phyloP scores from a whole-genome alignment of 352 stramenopile genomes.

The Pythium dissimile region DNA sequence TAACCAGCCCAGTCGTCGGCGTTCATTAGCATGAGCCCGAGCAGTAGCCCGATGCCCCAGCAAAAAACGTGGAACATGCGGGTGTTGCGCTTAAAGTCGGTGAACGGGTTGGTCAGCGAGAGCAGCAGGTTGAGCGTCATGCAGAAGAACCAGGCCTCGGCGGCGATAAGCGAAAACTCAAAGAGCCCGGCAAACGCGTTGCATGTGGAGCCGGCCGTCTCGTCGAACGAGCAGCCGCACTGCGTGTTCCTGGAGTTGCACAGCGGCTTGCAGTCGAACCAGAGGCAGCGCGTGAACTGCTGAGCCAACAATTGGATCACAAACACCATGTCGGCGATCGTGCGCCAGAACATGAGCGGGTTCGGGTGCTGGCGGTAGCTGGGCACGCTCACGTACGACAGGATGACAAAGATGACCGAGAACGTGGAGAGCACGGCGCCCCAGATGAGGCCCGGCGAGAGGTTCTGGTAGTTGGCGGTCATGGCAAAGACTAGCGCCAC shows the following conservation, averaged over 20 bases:
- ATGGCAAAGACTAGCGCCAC: conserved; percentile 57
- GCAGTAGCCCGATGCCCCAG: conserved; percentile 59
- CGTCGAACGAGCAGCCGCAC: conserved; percentile 65
- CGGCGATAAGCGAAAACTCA: conserved; percentile 80
- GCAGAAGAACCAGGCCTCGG: conserved; percentile 88
- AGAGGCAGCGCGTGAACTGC: conserved; percentile 77
- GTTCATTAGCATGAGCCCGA: conserved; percentile 71
- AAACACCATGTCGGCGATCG: conserved; percentile 82
- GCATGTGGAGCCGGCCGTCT: conserved; percentile 48
- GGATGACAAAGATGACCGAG: conserved; percentile 85
- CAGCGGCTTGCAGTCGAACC: conserved; percentile 77
- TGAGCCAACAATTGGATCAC: conserved; percentile 78
- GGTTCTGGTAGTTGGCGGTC: conserved; percentile 61
- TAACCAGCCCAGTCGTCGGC: conserved; percentile 76
- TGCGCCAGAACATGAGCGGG: conserved; percentile 86
- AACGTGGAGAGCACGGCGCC: conserved; percentile 77
- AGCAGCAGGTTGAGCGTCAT: conserved; percentile 88
- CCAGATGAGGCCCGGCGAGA: conserved; percentile 82
- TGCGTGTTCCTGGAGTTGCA: conserved; percentile 64
- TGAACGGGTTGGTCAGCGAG: conserved; percentile 89
- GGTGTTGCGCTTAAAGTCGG: conserved; percentile 87
- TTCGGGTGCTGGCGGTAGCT: conserved; percentile 85
- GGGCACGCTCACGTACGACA: conserved; percentile 77
- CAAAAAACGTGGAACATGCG: conserved; percentile 82
- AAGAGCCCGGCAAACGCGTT: conserved; percentile 77